phyloP scores from a whole-genome alignment of 192 early-diverging fungal genomes.

The Dissophora ornata region DNA sequence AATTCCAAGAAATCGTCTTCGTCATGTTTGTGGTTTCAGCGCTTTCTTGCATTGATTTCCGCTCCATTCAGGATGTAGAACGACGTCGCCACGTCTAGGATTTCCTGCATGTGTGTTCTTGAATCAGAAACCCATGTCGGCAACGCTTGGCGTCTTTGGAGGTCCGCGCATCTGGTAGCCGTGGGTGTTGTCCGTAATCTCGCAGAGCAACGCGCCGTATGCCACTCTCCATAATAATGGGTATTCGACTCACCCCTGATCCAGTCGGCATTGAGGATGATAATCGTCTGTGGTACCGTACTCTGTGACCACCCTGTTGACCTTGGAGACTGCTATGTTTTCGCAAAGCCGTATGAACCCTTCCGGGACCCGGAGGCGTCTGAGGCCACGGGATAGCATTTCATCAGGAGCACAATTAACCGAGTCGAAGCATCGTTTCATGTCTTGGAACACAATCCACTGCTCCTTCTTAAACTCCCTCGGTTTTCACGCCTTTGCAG shows the following conservation, averaged over 20 bases:
- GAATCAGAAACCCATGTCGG: slow-evolving; percentile 3
- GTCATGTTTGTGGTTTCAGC: slow-evolving; percentile 1
- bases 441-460: slow-evolving; percentile 36
- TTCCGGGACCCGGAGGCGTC: slow-evolving; percentile 7
- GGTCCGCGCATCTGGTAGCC: slow-evolving; percentile 1
- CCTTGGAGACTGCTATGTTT: slow-evolving; percentile 9
- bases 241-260: slow-evolving; percentile 40
- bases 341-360: slow-evolving; percentile 13
- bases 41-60: slow-evolving; percentile 26
- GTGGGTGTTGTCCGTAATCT: not conserved
- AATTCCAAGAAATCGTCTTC: not conserved
- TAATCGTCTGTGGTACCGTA: slow-evolving; percentile 27
- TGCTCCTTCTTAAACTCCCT: slow-evolving; percentile 17
- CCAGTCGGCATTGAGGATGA: slow-evolving; percentile 21
- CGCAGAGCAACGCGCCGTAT: slow-evolving; percentile 25
- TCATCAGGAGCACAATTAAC: slow-evolving; percentile 12
- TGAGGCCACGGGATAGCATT: slow-evolving; percentile 5
- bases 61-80: slow-evolving; percentile 16
- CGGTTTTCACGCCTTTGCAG: not conserved
- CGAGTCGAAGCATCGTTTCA: slow-evolving; percentile 35
- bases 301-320: slow-evolving; percentile 29
- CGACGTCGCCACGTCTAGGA: slow-evolving; percentile 13
- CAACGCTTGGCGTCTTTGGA: not conserved
- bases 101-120: slow-evolving; percentile 1
- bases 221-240: slow-evolving; percentile 25